Conservation (phyloP, 345 rosid species). For the Eucalyptus albens region DNA sequence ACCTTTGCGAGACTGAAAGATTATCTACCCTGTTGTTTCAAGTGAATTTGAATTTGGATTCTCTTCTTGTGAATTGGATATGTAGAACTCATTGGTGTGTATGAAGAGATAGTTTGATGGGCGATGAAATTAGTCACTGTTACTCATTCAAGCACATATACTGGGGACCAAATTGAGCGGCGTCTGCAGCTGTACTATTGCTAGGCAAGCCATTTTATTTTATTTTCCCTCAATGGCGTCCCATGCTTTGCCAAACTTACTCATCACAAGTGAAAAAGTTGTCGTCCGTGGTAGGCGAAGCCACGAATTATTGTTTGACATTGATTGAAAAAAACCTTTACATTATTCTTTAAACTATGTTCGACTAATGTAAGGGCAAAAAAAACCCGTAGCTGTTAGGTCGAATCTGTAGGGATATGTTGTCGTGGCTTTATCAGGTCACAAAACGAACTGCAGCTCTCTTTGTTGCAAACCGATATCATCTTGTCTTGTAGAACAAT, state of each 20-base stretch:
- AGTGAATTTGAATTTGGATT: neutral
- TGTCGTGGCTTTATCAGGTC: neutral
- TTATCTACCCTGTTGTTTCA: neutral
- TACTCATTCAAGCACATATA: neutral
- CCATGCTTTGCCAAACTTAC: neutral
- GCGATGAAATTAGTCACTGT: neutral
- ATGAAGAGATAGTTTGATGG: neutral
- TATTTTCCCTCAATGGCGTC: neutral
- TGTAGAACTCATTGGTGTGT: neutral
- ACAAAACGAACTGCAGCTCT: slow-evolving; percentile 9
- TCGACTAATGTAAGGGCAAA: neutral
- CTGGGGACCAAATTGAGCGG: neutral
- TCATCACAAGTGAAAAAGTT: neutral
- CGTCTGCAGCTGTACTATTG: neutral
- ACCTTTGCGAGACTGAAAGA: neutral
- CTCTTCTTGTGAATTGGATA: neutral
- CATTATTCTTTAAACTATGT: neutral
- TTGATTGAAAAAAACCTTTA: neutral
- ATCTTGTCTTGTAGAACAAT: slow-evolving; percentile 9
- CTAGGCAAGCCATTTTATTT: neutral
- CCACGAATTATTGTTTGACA: neutral
- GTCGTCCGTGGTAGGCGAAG: neutral
- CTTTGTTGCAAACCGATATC: slow-evolving; percentile 9
- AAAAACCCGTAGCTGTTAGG: neutral
- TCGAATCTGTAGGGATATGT: neutral